phyloP scores from a whole-genome alignment of 2,329 filamentous ascomycete species.

The Lomentospora prolificans region DNA sequence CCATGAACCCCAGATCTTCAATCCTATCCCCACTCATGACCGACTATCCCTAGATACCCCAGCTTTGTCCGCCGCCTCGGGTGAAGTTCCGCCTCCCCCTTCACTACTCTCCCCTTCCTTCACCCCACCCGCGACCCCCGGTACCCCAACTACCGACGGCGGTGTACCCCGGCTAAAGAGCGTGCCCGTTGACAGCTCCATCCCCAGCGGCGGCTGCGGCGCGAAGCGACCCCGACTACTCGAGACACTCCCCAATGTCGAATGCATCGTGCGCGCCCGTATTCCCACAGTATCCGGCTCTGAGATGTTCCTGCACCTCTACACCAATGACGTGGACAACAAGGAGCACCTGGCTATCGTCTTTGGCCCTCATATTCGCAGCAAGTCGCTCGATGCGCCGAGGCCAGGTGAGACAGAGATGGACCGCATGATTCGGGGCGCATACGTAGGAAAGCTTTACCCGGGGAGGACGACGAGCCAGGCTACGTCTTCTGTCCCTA shows the following conservation, averaged over 20 bases:
- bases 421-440: conserved; percentile 87
- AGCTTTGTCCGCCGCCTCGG: conserved; percentile 8
- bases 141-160: conserved; percentile 40
- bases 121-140: conserved; percentile 60
- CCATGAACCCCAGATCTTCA: not conserved
- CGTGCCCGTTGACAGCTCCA: conserved; percentile 50
- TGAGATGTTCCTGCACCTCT: conserved; percentile 95
- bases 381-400: conserved; percentile 59
- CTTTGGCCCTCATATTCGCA: conserved; percentile 78
- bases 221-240: conserved; percentile 62
- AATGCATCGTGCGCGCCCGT: conserved; percentile 85
- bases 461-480: conserved; percentile 75
- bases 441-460: conserved; percentile 79
- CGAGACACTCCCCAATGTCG: conserved; percentile 68
- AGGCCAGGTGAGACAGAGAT: conserved; percentile 72
- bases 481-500: conserved; percentile 31
- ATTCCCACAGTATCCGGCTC: conserved; percentile 87
- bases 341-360: conserved; percentile 98
- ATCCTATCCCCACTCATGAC: conserved; percentile 3
- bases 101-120: conserved; percentile 83
- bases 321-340: conserved; percentile 83
- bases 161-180: conserved; percentile 31
- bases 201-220: conserved; percentile 49
- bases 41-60: conserved; percentile 7
- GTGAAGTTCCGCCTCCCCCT: conserved; percentile 33